These are phyloP conservation scores for Annona squamosa DNA, from an alignment of 164 flowering plant species.

Conservation along the genomic window DNA sequence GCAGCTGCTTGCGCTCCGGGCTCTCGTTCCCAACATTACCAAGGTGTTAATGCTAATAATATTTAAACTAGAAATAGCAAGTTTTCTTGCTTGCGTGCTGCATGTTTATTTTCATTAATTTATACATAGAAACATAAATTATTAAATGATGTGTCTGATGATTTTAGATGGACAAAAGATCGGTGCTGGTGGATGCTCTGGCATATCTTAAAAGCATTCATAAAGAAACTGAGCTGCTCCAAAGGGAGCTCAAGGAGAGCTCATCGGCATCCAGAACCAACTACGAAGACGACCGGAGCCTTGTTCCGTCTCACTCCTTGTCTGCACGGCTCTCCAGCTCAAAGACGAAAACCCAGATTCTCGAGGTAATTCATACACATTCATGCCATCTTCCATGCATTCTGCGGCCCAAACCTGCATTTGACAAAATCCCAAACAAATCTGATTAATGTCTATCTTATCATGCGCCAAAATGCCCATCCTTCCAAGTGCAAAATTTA, in stretches of 20 bases:
- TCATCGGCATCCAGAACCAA: background rate
- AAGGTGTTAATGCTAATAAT: constrained; percentile 16
- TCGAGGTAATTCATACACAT: background rate
- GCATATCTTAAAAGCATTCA: constrained; percentile 20
- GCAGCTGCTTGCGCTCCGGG: constrained; percentile 24
- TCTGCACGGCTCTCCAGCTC: background rate
- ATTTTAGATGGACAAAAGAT: constrained; percentile 24
- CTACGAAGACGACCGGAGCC: background rate
- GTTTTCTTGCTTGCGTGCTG: background rate
- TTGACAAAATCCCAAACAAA: no score
- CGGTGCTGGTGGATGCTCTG: constrained; percentile 20
- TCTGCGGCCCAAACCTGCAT: no score
- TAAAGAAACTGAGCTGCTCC: constrained; percentile 13
- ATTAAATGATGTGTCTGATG: background rate
- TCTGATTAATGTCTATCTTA: no score
- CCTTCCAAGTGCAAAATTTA: no score
- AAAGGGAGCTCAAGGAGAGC: constrained; percentile 9
- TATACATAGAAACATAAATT: no score
- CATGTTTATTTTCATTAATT: no score
- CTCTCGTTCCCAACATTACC: constrained; percentile 31
- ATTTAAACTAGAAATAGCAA: background rate
- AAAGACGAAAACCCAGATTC: background rate
- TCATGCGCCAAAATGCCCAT: no score
- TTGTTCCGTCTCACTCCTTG: background rate
- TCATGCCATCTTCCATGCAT: background rate